phyloP scores from a whole-genome alignment of 371 early-diverging fungal genomes.

The Mortierella sp. region DNA sequence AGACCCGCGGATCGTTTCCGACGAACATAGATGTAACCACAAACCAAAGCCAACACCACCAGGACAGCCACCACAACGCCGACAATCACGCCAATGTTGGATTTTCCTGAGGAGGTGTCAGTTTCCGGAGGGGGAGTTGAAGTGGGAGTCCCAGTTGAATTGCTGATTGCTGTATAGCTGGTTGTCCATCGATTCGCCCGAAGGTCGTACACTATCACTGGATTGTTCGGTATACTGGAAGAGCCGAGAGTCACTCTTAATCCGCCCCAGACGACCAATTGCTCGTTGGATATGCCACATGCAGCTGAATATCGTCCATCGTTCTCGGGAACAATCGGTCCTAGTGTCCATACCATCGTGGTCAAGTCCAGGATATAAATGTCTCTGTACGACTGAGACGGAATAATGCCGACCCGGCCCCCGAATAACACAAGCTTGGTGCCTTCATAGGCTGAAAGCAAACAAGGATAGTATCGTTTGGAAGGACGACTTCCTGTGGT shows the following conservation, averaged over 20 bases:
- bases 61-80: too few species aligned
- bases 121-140: too few species aligned
- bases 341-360: slow-evolving; percentile 33
- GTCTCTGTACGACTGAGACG: slow-evolving; percentile 3
- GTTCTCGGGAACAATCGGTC: slow-evolving; percentile 5
- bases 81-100: too few species aligned
- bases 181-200: background rate
- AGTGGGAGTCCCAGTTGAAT: too few species aligned
- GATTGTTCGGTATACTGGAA: background rate
- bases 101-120: too few species aligned
- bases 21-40: too few species aligned
- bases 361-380: slow-evolving; percentile 29
- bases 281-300: slow-evolving; percentile 37
- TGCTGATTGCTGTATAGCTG: background rate
- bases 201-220: background rate
- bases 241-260: background rate
- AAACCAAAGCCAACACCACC: too few species aligned
- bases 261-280: slow-evolving; percentile 39
- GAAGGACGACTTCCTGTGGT: too few species aligned
- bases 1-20: too few species aligned
- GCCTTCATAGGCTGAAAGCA: too few species aligned
- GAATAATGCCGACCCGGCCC: too few species aligned
- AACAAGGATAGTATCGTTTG: too few species aligned
- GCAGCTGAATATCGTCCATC: slow-evolving; percentile 18
- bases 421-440: background rate